Evolutionary conservation across 768 basidiomycete species (phyloP).

Genomic region (Mycena pura): DNA sequence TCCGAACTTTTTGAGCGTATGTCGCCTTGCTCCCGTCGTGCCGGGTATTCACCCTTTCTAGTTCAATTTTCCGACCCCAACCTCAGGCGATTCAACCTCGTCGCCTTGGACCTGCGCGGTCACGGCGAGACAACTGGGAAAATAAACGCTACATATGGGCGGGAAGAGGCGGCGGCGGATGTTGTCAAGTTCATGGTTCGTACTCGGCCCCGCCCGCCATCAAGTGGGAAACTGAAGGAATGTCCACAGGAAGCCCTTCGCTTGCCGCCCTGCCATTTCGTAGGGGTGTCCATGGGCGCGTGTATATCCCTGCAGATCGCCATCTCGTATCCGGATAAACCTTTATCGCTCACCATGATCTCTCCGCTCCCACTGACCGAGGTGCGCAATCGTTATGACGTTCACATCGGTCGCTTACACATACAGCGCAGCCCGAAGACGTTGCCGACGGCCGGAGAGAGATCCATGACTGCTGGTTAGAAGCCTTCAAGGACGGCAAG

Average conservation of each 20-base stretch:
- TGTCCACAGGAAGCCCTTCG: slow-evolving; percentile 37
- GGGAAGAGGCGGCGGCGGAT: slow-evolving; percentile 40
- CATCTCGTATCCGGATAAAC: slow-evolving; percentile 36
- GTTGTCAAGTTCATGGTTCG: slow-evolving; percentile 40
- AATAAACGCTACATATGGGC: slow-evolving; percentile 36
- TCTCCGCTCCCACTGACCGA: slow-evolving; percentile 42
- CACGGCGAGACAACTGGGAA: slow-evolving; percentile 40
- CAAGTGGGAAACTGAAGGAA: background rate
- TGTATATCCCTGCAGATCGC: slow-evolving; percentile 42
- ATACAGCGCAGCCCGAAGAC: slow-evolving; percentile 32
- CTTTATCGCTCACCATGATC: slow-evolving; percentile 44
- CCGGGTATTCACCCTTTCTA: slow-evolving; percentile 8
- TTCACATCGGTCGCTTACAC: background rate
- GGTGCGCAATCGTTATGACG: slow-evolving; percentile 26
- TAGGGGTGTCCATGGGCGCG: slow-evolving; percentile 43
- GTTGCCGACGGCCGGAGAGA: slow-evolving; percentile 36
- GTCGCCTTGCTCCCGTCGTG: slow-evolving; percentile 14
- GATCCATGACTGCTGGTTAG: slow-evolving; percentile 34
- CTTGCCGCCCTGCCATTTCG: slow-evolving; percentile 43
- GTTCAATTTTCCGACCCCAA: slow-evolving; percentile 44
- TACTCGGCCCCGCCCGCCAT: background rate
- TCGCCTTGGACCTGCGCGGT: slow-evolving; percentile 43
- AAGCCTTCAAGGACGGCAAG: slow-evolving; percentile 24
- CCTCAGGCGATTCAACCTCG: slow-evolving; percentile 46
- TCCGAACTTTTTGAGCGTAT: slow-evolving; percentile 45